phyloP scores from a whole-genome alignment of 306 rosid genomes.

The Begonia peltatifolia region DNA sequence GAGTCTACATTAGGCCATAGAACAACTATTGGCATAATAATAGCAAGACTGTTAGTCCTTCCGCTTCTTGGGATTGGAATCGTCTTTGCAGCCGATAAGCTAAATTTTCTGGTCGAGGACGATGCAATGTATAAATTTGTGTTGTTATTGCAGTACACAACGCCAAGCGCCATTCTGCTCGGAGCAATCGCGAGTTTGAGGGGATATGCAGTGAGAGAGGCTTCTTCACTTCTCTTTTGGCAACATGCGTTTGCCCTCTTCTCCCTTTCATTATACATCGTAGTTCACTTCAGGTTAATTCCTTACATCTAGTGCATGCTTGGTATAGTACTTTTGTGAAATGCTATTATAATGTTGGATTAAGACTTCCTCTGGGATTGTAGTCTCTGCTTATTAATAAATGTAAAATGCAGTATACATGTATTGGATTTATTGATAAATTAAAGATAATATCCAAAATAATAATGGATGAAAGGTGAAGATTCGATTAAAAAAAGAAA shows the following conservation, averaged over 20 bases:
- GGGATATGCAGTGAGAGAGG: slow-evolving; percentile 84
- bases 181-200: slow-evolving; percentile 89
- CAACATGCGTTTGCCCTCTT: slow-evolving; percentile 74
- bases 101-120: slow-evolving; percentile 32
- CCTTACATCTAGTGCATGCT: neutral
- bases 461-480: no score
- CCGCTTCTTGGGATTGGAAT: slow-evolving; percentile 69
- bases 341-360: no score
- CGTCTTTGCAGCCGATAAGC: slow-evolving; percentile 41
- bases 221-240: slow-evolving; percentile 85
- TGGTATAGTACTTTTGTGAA: no score
- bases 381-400: no score
- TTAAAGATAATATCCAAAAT: no score
- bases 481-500: no score
- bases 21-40: slow-evolving; percentile 53
- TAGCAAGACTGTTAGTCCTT: slow-evolving; percentile 74
- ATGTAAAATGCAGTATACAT: no score
- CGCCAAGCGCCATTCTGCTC: slow-evolving; percentile 75
- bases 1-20: slow-evolving; percentile 59
- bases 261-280: slow-evolving; percentile 57
- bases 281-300: slow-evolving; percentile 38
- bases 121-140: slow-evolving; percentile 65
- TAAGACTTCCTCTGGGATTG: no score
- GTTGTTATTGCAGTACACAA: slow-evolving; percentile 67
- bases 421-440: no score